Conservation (phyloP, 2,329 filamentous ascomycete species). For the Madurella fahalii region DNA sequence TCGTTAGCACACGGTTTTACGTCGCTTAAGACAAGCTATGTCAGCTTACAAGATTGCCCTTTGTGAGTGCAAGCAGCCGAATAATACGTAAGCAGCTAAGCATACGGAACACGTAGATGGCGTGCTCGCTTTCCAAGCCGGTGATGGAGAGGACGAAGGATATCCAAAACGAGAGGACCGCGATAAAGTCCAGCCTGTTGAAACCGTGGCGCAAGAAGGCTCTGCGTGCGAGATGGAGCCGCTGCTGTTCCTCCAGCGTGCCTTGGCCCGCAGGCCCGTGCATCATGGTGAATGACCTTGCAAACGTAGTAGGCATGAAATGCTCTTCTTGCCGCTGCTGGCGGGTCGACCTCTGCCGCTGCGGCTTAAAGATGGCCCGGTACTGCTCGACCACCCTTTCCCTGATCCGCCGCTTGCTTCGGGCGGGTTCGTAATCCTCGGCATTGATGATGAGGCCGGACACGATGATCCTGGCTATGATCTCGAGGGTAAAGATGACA, state of each 20-base stretch:
- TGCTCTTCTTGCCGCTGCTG: constrained; percentile 40
- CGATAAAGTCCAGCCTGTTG: constrained; percentile 91
- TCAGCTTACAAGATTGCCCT: constrained; percentile 75
- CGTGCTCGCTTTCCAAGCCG: constrained; percentile 63
- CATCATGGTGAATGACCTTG: constrained; percentile 75
- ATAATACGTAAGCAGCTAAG: constrained; percentile 91
- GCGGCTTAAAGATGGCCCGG: constrained; percentile 73
- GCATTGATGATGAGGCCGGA: constrained; percentile 92
- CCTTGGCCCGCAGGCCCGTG: constrained; percentile 56
- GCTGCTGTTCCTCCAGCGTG: constrained; percentile 72
- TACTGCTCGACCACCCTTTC: constrained; percentile 74
- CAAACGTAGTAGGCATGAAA: constrained; percentile 59
- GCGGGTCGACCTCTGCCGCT: constrained; percentile 66
- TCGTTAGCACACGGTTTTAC: constrained; percentile 5
- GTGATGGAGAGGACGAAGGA: constrained; percentile 70
- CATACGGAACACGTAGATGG: constrained; percentile 93
- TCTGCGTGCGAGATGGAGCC: constrained; percentile 79
- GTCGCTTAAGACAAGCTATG: background rate
- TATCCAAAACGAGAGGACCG: constrained; percentile 93
- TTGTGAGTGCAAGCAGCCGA: constrained; percentile 83
- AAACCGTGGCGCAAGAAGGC: constrained; percentile 94
- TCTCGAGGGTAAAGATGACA: constrained; percentile 82
- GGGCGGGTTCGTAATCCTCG: constrained; percentile 84
- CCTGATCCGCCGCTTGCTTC: constrained; percentile 69
- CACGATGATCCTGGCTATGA: constrained; percentile 79